Base-by-base conservation (phyloP, 768 basidiomycete species). In the Guyanaporus albipodus region DNA sequence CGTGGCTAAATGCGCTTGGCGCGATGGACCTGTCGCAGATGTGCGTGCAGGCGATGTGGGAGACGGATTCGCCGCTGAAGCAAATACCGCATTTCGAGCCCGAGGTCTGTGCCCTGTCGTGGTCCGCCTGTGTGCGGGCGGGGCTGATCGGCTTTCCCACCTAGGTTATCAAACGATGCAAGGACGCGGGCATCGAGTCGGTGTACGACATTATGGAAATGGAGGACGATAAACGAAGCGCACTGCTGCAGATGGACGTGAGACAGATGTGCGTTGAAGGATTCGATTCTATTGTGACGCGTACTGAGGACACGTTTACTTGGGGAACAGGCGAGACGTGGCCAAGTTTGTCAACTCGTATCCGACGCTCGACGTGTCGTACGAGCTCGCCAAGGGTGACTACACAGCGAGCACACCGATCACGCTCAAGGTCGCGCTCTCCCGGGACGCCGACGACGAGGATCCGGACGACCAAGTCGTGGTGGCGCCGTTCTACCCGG, bases 121-220 rank as follows among this genome's bases (percentile, higher is more conserved):
- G 27, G n/a, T n/a, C n/a, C n/a, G n/a, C n/a, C n/a, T n/a, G n/a
- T n/a, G n/a, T n/a, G n/a, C n/a, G n/a, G n/a, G n/a, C n/a, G n/a
- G n/a, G n/a, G n/a, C n/a, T n/a, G n/a, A n/a, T n/a, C n/a, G n/a
- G n/a, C n/a, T n/a, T n/a, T n/a, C 38, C 17, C 42, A 42, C 23
- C 2, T 53, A 90, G 85, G 82, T 87, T 34, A 72, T 98, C 61
- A 79, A 82, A 59, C 81, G 93, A 9, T 97, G 93, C 73, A 87
- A 87, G 61, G 79, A 75, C 0, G 87, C 83, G 7, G 79, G 79
- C 8, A 73, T 96, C 44, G 90, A 91, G 49, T 87, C 89, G 1
- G 93, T 99, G 0, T 96, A 97, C 63, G 96, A 98, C 62, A 78
- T 98, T 52, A 96, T 97, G 90, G 96, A 98, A 65, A 83, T 98